phyloP scores from a whole-genome alignment of 768 basidiomycete genomes.

The Phylloporus sp. region DNA sequence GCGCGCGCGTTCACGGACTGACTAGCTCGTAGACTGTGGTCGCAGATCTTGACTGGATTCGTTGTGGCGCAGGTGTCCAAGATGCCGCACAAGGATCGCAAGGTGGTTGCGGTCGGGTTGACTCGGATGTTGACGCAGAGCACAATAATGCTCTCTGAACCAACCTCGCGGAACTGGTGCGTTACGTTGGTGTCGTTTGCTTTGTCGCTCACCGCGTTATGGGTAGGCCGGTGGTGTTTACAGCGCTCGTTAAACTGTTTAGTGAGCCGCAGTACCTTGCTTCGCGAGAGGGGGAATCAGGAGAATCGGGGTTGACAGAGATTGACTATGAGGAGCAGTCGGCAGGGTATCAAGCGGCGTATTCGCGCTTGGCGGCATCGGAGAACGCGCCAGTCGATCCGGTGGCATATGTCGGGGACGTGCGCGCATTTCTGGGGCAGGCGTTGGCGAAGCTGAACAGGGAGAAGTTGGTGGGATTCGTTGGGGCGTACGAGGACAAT shows the following conservation, averaged over 20 bases:
- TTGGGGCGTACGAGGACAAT: constrained; percentile 19
- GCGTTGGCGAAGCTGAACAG: constrained; percentile 28
- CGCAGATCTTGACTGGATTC: constrained; percentile 71
- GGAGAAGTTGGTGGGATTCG: constrained; percentile 16
- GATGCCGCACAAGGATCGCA: constrained; percentile 78
- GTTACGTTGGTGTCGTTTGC: constrained; percentile 7
- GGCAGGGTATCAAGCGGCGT: constrained; percentile 91
- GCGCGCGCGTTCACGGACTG: neutral
- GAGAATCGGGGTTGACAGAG: constrained; percentile 50
- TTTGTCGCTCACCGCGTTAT: neutral
- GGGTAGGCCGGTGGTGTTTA: constrained; percentile 64
- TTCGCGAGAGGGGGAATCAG: constrained; percentile 48
- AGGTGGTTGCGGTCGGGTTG: constrained; percentile 77
- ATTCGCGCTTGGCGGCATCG: constrained; percentile 85
- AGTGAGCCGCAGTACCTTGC: constrained; percentile 70
- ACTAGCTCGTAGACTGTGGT: constrained; percentile 60
- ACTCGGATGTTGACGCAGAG: constrained; percentile 77
- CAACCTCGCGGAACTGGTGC: constrained; percentile 64
- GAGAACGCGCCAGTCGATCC: constrained; percentile 58
- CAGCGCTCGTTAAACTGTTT: constrained; percentile 72
- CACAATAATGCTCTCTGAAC: constrained; percentile 60
- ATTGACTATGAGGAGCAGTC: constrained; percentile 90
- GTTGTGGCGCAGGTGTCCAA: constrained; percentile 78
- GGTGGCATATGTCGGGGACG: constrained; percentile 54
- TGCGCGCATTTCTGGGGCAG: constrained; percentile 50